phyloP scores from a whole-genome alignment of 306 rosid genomes.

The Elaeagnus macrophylla region DNA sequence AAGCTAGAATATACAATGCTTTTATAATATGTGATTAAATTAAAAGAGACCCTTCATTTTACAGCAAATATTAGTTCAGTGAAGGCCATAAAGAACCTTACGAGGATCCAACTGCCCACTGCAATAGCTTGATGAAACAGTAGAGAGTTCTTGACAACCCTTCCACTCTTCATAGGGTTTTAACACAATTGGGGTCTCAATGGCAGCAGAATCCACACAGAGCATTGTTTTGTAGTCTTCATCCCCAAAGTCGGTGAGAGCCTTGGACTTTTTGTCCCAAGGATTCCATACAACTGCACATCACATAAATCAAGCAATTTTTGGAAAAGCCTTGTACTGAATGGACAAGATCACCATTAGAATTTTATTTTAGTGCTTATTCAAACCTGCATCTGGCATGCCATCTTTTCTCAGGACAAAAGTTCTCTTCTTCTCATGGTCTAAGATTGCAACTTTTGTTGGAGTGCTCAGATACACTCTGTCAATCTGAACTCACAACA shows the following conservation, averaged over 20 bases:
- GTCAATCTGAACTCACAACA: slow-evolving; percentile 30
- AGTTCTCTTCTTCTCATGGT: slow-evolving; percentile 77
- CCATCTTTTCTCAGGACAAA: slow-evolving; percentile 54
- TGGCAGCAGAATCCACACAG: slow-evolving; percentile 56
- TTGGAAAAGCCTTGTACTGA: neutral
- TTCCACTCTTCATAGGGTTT: slow-evolving; percentile 73
- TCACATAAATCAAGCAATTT: slow-evolving; percentile 5
- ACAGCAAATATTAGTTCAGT: slow-evolving; percentile 18
- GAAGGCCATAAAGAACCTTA: slow-evolving; percentile 52
- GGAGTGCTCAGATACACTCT: slow-evolving; percentile 57
- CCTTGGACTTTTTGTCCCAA: slow-evolving; percentile 59
- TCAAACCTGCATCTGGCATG: slow-evolving; percentile 60
- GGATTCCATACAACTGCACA: slow-evolving; percentile 73
- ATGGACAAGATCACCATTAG: neutral
- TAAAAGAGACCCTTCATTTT: slow-evolving; percentile 11
- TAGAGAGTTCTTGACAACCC: slow-evolving; percentile 60
- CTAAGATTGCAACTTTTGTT: slow-evolving; percentile 61
- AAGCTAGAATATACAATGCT: slow-evolving; percentile 7
- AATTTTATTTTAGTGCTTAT: neutral
- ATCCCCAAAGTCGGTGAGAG: slow-evolving; percentile 50
- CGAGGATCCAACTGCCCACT: slow-evolving; percentile 78
- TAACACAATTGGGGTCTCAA: slow-evolving; percentile 45
- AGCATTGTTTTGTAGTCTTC: slow-evolving; percentile 66
- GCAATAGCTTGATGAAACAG: slow-evolving; percentile 75
- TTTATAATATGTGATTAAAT: slow-evolving; percentile 1